A percentile compares a stretch with the other conserved stretches of the same genome.
These are phyloP conservation scores for Hypoxylon sp. DNA, from an alignment of 2,329 filamentous ascomycete species.

Conservation along the genomic window DNA sequence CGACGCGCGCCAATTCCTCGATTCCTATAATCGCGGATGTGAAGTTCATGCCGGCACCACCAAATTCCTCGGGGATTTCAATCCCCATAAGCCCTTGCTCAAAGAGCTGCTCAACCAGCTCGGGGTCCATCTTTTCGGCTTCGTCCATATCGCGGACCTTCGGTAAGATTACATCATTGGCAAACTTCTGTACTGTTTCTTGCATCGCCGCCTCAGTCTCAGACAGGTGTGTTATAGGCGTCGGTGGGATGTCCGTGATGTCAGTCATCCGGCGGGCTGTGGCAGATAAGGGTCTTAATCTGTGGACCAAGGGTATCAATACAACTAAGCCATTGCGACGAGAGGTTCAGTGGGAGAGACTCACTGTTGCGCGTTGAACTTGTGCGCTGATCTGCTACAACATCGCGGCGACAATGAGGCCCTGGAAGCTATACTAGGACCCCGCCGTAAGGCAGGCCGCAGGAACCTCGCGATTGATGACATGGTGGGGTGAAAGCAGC, in stretches of 20 bases:
- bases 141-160: conserved; percentile 98
- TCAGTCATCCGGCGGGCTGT: conserved; percentile 72
- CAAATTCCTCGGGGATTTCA: conserved; percentile 97
- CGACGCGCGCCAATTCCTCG: conserved; percentile 93
- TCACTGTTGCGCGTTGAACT: conserved; percentile 54
- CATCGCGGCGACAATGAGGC: conserved; percentile 50
- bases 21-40: conserved; percentile 96
- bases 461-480: conserved; percentile 66
- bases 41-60: conserved; percentile 99
- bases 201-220: conserved; percentile 92
- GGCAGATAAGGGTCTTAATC: conserved; percentile 67
- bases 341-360: conserved; percentile 32
- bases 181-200: conserved; percentile 91
- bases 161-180: conserved; percentile 87
- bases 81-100: conserved; percentile 98
- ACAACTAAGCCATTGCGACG: conserved; percentile 19
- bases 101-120: conserved; percentile 91
- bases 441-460: conserved; percentile 66
- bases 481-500: conserved; percentile 53
- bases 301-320: conserved; percentile 11
- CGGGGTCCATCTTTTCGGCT: conserved; percentile 91
- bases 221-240: conserved; percentile 92
- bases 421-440: conserved; percentile 56
- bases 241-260: conserved; percentile 85
- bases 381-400: conserved; percentile 50